A percentile compares a stretch with the other conserved stretches of the same genome.
phyloP scores from a whole-genome alignment of 306 rosid species.

The Fagus sylvatica region DNA sequence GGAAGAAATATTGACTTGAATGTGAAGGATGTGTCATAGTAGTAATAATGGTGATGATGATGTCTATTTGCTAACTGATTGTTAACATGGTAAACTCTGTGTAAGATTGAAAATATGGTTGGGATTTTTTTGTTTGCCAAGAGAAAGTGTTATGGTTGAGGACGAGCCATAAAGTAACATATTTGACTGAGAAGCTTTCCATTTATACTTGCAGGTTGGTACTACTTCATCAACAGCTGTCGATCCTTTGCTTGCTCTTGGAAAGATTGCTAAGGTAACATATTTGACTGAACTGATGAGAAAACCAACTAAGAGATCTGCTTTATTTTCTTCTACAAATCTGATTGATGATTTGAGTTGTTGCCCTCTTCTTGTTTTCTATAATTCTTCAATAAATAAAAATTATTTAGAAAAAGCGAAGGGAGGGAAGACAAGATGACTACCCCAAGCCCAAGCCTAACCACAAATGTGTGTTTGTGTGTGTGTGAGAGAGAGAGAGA shows the following conservation, averaged over 20 bases:
- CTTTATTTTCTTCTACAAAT: background rate
- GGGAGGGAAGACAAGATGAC: background rate
- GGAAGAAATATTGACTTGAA: background rate
- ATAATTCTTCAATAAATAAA: background rate
- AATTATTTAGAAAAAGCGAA: background rate
- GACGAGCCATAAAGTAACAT: no score
- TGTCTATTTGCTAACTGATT: background rate
- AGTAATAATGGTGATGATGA: background rate
- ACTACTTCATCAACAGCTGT: slow-evolving; percentile 94
- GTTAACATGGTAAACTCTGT: background rate
- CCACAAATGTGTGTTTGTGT: no score
- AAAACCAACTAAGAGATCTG: slow-evolving; percentile 11
- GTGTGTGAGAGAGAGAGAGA: no score
- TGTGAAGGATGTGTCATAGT: background rate
- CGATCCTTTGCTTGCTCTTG: slow-evolving; percentile 76
- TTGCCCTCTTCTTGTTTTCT: background rate
- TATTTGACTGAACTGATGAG: slow-evolving; percentile 18
- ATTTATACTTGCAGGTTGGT: slow-evolving; percentile 61
- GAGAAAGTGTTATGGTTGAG: no score
- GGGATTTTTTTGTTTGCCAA: no score
- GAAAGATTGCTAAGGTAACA: slow-evolving; percentile 68
- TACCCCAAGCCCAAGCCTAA: no score
- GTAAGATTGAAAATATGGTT: background rate
- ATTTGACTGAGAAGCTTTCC: background rate
- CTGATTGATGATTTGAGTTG: background rate